Conservation (phyloP, 163 green algal species). For the Chloromonas sp. region DNA sequence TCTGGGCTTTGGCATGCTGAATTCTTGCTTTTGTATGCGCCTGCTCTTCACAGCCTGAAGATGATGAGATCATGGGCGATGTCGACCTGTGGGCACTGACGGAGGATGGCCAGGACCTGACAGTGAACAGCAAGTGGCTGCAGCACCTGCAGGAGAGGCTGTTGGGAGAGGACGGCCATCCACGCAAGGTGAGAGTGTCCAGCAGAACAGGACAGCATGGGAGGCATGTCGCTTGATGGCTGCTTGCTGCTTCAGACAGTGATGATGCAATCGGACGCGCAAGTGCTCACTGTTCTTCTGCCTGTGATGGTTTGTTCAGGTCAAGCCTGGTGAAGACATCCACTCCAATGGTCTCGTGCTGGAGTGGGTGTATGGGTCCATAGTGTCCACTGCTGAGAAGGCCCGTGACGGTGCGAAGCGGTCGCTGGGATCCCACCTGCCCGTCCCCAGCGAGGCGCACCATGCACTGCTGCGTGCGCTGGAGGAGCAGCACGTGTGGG, state of each 20-base stretch:
- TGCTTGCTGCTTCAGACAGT: background rate
- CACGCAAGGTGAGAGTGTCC: conserved; percentile 43
- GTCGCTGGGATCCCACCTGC: conserved; percentile 39
- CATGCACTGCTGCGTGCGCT: conserved; percentile 27
- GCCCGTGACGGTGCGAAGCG: conserved; percentile 68
- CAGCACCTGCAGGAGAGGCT: conserved; percentile 73
- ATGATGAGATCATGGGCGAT: conserved; percentile 81
- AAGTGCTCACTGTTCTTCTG: background rate
- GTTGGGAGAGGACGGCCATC: conserved; percentile 77
- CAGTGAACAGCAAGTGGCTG: conserved; percentile 77
- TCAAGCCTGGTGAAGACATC: conserved; percentile 28
- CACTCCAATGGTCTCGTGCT: conserved; percentile 61
- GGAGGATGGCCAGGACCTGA: conserved; percentile 40
- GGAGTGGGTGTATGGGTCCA: conserved; percentile 85
- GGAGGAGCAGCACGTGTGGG: conserved; percentile 58
- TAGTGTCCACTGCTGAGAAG: conserved; percentile 85
- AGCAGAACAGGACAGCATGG: background rate
- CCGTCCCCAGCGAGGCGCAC: conserved; percentile 16
- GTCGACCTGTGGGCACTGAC: conserved; percentile 77
- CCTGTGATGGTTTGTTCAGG: conserved; percentile 2
- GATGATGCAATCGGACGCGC: too few relatives aligned
- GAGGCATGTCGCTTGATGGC: background rate
- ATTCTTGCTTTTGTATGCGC: background rate
- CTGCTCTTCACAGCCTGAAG: conserved; percentile 25
- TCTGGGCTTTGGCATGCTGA: too few relatives aligned